Evolutionary conservation across 192 early-diverging fungal genomes (phyloP).

Genomic region (Mortierella hygrophila): DNA sequence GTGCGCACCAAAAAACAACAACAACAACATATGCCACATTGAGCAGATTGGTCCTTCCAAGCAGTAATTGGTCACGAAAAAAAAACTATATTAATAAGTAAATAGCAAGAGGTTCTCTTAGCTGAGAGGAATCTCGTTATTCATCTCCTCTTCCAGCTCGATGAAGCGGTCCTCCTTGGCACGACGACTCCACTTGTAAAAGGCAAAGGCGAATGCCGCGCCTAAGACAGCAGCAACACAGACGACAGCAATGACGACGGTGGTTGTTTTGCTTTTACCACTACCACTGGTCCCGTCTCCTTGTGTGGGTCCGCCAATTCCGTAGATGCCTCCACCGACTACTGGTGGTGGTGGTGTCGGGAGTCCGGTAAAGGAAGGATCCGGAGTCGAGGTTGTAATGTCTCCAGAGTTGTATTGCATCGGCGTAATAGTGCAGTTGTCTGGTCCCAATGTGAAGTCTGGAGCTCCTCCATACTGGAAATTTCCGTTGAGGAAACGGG

Average conservation of each 20-base stretch:
- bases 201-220: conserved; percentile 46
- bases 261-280: conserved; percentile 11
- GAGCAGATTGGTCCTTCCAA: too few relatives aligned
- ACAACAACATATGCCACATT: too few relatives aligned
- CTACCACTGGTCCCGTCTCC: not conserved
- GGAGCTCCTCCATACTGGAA: conserved; percentile 11
- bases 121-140: conserved; percentile 49
- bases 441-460: not conserved
- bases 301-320: not conserved
- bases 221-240: conserved; percentile 26
- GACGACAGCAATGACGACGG: conserved; percentile 35
- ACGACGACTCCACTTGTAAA: conserved; percentile 54
- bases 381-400: not conserved
- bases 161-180: conserved; percentile 55
- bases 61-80: not conserved
- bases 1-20: too few relatives aligned
- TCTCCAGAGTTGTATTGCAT: not conserved
- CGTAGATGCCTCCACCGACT: conserved; percentile 13
- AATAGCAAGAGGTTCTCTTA: not conserved
- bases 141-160: conserved; percentile 56
- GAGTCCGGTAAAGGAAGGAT: not conserved
- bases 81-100: not conserved
- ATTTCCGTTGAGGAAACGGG: conserved; percentile 52
- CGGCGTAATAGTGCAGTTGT: not conserved
- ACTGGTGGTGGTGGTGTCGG: conserved; percentile 3